Percentiles rank a stretch among this genome's conserved stretches.
These are phyloP conservation scores for Trypanosoma mega DNA, from an alignment of 208 protist species.

Conservation along the genomic window DNA sequence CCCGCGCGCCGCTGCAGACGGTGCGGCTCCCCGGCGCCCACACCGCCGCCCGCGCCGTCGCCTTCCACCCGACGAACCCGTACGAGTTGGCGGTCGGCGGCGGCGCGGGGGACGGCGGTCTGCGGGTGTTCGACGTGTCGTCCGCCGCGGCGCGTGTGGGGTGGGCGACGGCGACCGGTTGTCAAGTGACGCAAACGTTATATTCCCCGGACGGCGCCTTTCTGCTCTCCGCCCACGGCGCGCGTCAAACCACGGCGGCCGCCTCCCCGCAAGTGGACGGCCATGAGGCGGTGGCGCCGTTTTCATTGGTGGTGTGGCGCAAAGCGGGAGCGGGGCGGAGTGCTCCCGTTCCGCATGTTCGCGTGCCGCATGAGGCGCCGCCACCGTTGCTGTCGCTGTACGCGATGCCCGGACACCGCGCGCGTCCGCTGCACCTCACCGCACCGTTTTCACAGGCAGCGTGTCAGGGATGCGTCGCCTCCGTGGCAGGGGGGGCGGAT, in stretches of 20 bases:
- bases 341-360: no score
- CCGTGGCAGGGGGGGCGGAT: conserved; percentile 61
- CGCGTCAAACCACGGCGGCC: background rate
- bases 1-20: conserved; percentile 33
- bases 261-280: background rate
- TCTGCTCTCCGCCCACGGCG: conserved; percentile 59
- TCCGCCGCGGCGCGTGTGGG: conserved; percentile 24
- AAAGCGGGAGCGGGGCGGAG: conserved; percentile 18
- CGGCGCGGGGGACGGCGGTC: conserved; percentile 25
- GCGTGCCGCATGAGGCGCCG: background rate
- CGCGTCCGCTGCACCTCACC: conserved; percentile 61
- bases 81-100: conserved; percentile 64
- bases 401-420: conserved; percentile 59
- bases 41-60: conserved; percentile 52
- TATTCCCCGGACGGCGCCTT: conserved; percentile 74
- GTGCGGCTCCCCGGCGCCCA: conserved; percentile 32
- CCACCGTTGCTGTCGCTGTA: conserved; percentile 42
- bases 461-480: conserved; percentile 55
- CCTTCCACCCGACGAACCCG: conserved; percentile 67
- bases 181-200: conserved; percentile 58
- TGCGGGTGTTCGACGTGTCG: conserved; percentile 66
- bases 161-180: conserved; percentile 37
- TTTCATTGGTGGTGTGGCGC: conserved; percentile 31
- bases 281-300: background rate
- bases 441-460: conserved; percentile 49